Conservation (phyloP, 176 grass and related monocot species). For the Triticum turgidum region DNA sequence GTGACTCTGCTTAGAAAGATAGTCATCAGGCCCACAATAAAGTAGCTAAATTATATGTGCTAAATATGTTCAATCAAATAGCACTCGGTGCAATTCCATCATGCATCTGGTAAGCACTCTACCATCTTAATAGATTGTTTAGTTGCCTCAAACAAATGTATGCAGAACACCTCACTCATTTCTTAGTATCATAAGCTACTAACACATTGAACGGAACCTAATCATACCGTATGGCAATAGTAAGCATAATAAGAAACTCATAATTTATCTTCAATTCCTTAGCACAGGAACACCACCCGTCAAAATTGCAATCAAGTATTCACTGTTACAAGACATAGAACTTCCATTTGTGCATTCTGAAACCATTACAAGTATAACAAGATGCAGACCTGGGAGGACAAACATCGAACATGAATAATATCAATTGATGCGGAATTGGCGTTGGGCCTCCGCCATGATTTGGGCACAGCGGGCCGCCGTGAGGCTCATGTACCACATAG, state of each 20-base stretch:
- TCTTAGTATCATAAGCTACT: not conserved
- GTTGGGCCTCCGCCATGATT: too few relatives aligned
- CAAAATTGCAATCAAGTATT: not conserved
- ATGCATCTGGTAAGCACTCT: not conserved
- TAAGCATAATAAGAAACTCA: slow-evolving; percentile 10
- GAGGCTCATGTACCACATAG: too few relatives aligned
- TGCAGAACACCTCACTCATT: not conserved
- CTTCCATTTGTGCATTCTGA: not conserved
- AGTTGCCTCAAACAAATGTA: slow-evolving; percentile 11
- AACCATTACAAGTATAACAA: slow-evolving; percentile 19
- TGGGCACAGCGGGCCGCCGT: too few relatives aligned
- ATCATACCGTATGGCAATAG: not conserved
- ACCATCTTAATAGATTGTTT: not conserved
- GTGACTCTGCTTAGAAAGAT: not conserved
- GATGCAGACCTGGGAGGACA: not conserved
- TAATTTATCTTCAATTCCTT: not conserved
- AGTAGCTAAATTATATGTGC: not conserved
- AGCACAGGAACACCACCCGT: not conserved
- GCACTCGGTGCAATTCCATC: not conserved
- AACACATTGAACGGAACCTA: not conserved
- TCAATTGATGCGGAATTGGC: too few relatives aligned
- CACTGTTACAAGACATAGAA: not conserved
- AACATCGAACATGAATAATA: not conserved
- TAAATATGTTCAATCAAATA: slow-evolving; percentile 5
- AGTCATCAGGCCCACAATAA: not conserved